Evolutionary conservation across 2,329 filamentous ascomycete species (phyloP).

Genomic region (Xylaria sp.): DNA sequence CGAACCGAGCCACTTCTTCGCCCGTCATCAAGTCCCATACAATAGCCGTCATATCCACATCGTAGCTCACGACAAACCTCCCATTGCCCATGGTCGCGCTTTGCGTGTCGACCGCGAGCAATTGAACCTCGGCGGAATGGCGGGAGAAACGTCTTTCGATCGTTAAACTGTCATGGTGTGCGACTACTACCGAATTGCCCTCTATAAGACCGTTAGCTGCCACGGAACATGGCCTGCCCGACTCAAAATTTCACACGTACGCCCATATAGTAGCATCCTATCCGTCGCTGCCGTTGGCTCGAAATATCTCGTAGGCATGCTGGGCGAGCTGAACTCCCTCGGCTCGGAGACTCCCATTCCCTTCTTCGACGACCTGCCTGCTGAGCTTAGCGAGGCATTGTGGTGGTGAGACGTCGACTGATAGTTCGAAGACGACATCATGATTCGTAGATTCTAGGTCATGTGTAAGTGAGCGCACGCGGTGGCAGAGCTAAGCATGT

Average conservation of each 20-base stretch:
- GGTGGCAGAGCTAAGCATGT: slow-evolving; percentile 23
- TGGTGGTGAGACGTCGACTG: slow-evolving; percentile 64
- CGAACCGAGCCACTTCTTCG: slow-evolving; percentile 89
- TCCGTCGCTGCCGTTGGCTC: slow-evolving; percentile 91
- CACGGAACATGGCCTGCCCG: slow-evolving; percentile 7
- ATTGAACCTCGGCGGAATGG: slow-evolving; percentile 83
- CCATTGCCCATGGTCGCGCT: slow-evolving; percentile 88
- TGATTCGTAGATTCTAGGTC: slow-evolving; percentile 51
- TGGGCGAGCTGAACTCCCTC: slow-evolving; percentile 63
- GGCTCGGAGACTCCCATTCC: slow-evolving; percentile 54
- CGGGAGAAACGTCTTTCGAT: slow-evolving; percentile 87
- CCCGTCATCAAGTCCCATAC: slow-evolving; percentile 97
- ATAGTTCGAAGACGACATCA: slow-evolving; percentile 67
- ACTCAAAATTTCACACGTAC: slow-evolving; percentile 42
- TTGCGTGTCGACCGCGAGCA: slow-evolving; percentile 89
- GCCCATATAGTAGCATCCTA: slow-evolving; percentile 87
- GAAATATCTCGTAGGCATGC: slow-evolving; percentile 67
- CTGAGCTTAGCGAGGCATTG: slow-evolving; percentile 67
- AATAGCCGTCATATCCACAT: slow-evolving; percentile 89
- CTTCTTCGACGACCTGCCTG: slow-evolving; percentile 62
- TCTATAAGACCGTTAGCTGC: slow-evolving; percentile 56
- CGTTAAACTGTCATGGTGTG: slow-evolving; percentile 91
- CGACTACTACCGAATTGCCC: slow-evolving; percentile 82
- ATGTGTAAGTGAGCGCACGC: slow-evolving; percentile 42
- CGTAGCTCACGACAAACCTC: slow-evolving; percentile 90